Percentiles rank a stretch among this genome's conserved stretches.
Conservation (phyloP, 148 eudicot species). For the Agrostemma githago region DNA sequence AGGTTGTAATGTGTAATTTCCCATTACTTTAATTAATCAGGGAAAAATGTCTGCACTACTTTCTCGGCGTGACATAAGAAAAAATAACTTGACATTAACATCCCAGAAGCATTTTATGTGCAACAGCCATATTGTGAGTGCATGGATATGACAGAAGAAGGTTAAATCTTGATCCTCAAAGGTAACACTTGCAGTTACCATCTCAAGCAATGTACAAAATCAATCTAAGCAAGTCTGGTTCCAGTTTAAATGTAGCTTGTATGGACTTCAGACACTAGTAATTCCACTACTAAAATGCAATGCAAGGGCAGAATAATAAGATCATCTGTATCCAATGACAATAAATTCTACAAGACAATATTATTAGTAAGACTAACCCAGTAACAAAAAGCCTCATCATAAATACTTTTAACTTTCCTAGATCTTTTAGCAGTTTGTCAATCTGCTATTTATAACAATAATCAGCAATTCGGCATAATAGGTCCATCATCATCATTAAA, state of each 20-base stretch:
- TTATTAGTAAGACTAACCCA: too few species aligned
- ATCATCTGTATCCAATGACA: not conserved
- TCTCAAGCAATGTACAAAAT: not conserved
- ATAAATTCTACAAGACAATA: too few species aligned
- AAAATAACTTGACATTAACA: too few species aligned
- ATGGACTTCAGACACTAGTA: not conserved
- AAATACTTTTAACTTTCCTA: too few species aligned
- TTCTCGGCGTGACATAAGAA: not conserved
- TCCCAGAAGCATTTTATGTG: not conserved
- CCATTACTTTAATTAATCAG: too few species aligned
- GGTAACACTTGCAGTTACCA: constrained; percentile 1
- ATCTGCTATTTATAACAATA: too few species aligned
- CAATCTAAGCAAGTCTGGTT: not conserved
- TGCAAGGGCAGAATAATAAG: not conserved
- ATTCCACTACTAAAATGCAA: not conserved
- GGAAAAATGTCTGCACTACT: not conserved
- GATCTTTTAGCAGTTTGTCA: too few species aligned
- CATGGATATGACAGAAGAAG: not conserved
- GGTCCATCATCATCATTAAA: too few species aligned
- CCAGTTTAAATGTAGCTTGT: not conserved
- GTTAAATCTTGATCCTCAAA: not conserved
- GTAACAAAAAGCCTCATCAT: too few species aligned
- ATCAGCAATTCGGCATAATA: too few species aligned
- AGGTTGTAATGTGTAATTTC: too few species aligned
- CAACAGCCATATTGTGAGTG: constrained; percentile 1